Conservation (phyloP, 1,284 basidiomycete species). For the Malassezia restricta region DNA sequence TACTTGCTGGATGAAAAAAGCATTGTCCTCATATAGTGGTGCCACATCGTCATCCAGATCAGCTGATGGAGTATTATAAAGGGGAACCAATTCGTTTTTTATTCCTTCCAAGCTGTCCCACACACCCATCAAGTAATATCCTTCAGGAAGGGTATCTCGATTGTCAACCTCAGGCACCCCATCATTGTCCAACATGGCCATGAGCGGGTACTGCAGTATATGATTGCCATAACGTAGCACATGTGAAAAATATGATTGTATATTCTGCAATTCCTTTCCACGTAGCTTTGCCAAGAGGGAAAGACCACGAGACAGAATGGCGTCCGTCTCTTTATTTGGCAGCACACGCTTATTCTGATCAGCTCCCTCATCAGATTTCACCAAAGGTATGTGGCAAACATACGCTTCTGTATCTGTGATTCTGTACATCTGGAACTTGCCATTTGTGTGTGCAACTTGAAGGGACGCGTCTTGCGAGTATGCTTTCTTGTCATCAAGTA, state of each 20-base stretch:
- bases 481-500: not conserved
- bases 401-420: slow-evolving; percentile 3
- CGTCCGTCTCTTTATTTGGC: not conserved
- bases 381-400: not conserved
- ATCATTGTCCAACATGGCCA: not conserved
- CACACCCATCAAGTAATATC: slow-evolving; percentile 6
- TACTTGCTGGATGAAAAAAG: slow-evolving; percentile 4
- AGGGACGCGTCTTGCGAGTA: not conserved
- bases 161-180: not conserved
- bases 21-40: not conserved
- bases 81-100: not conserved
- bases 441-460: not conserved
- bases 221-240: slow-evolving; percentile 1
- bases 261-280: not conserved
- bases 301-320: not conserved
- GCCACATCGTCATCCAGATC: not conserved
- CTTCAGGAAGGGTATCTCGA: not conserved
- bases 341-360: not conserved
- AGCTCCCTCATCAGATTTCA: not conserved
- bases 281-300: not conserved
- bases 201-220: slow-evolving; percentile 1
- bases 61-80: not conserved
- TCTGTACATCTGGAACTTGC: slow-evolving; percentile 2
- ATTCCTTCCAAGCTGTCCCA: not conserved
- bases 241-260: slow-evolving; percentile 4